A percentile compares a stretch with the other conserved stretches of the same genome.
Evolutionary conservation across 768 basidiomycete species (phyloP).

Genomic region (Guyanaporus albipodus): DNA sequence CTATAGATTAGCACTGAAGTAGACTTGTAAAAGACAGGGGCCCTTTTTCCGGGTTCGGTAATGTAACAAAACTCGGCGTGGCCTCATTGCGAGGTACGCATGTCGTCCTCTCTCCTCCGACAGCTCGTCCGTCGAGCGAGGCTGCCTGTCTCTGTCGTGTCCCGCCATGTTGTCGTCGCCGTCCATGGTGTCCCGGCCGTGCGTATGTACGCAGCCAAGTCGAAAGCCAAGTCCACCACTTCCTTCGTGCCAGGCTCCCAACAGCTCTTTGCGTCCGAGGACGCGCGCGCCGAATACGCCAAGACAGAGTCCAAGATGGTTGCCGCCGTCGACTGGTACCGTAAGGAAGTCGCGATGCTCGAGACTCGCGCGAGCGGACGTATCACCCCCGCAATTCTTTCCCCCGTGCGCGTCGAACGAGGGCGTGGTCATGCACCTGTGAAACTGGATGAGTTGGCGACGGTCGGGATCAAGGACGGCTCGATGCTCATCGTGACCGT

Average conservation of each 20-base stretch:
- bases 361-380: constrained; percentile 74
- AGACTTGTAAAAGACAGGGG: too few species aligned
- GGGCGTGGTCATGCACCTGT: constrained; percentile 36
- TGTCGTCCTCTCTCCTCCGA: constrained; percentile 8
- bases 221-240: constrained; percentile 46
- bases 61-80: too few species aligned
- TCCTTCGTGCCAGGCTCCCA: constrained; percentile 66
- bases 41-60: too few species aligned
- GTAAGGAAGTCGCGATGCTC: constrained; percentile 68
- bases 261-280: constrained; percentile 51
- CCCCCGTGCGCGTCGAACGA: constrained; percentile 59
- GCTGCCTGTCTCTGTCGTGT: neutral
- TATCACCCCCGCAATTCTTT: constrained; percentile 67
- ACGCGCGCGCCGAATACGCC: constrained; percentile 54
- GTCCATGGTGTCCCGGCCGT: neutral
- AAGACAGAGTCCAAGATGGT: constrained; percentile 65
- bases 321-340: constrained; percentile 64
- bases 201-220: constrained; percentile 29
- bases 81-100: too few species aligned
- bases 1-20: too few species aligned
- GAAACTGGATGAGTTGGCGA: constrained; percentile 68
- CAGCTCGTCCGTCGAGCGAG: constrained; percentile 5
- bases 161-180: neutral
- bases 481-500: constrained; percentile 68
- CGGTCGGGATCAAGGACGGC: constrained; percentile 78